Conservation (phyloP, 1,139 yeast species). For the Geotrichum histeridarum region DNA sequence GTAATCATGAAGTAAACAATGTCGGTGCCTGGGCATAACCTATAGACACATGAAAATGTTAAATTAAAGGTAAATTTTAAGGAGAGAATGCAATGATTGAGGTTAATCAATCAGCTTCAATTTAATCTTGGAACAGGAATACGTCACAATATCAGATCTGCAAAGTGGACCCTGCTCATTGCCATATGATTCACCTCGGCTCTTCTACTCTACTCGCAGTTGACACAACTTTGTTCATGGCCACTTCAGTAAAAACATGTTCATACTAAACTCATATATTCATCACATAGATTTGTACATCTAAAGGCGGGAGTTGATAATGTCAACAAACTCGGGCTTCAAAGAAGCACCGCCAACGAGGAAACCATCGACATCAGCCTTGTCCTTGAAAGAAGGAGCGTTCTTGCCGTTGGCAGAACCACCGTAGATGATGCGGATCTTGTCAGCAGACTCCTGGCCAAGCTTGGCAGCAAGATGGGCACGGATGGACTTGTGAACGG, state of each 20-base stretch:
- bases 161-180: not conserved
- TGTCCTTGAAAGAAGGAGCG: conserved; percentile 84
- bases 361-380: conserved; percentile 95
- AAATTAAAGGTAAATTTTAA: too few relatives aligned
- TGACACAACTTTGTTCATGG: not conserved
- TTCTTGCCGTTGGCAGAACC: conserved; percentile 97
- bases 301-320: conserved; percentile 84
- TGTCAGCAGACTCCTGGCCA: conserved; percentile 71
- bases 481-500: conserved; percentile 84
- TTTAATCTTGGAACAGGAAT: too few relatives aligned
- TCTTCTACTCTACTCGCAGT: too few relatives aligned
- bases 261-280: not conserved
- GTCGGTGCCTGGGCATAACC: too few relatives aligned
- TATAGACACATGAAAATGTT: too few relatives aligned
- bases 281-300: not conserved
- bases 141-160: too few relatives aligned
- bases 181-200: not conserved
- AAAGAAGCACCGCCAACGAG: conserved; percentile 99
- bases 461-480: conserved; percentile 69
- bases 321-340: conserved; percentile 96
- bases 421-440: conserved; percentile 91
- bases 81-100: too few relatives aligned
- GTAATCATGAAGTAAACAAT: too few relatives aligned
- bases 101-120: too few relatives aligned
- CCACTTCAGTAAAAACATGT: not conserved